Evolutionary conservation across 768 basidiomycete genomes (phyloP), one percentile per base, ranked within the genome.

Genomic region (Tephrocybe sp.): DNA sequence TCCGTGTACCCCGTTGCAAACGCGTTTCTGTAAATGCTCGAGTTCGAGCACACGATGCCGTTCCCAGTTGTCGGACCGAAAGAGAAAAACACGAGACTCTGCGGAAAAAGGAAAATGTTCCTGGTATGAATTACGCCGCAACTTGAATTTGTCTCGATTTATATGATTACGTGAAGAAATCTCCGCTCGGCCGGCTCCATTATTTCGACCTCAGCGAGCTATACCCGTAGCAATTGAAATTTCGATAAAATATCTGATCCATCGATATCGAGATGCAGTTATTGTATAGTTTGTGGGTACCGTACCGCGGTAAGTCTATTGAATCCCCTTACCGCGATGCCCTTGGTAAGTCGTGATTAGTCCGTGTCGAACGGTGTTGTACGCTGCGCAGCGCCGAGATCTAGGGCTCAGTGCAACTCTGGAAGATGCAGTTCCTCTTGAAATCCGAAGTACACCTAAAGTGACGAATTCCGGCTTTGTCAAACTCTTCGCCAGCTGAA

Each of bases 61-160:
- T 15, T 31, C 15, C 22, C 34, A 45, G n/a, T n/a, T 16, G 29
- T 45, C 22, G 43, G 13, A 33, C 30, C 29, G 30, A 36, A 31
- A 11, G n/a, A 7, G 29, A n/a, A 27, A 21, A 23, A 38, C 36
- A 18, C 12, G 36, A 21, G 29, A 30, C 4, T 8, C 15, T 16
- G 37, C 27, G 27, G 18, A 30, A 48, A 29, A 16, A 27, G 13
- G n/a, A 16, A 41, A 24, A 45, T 22, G n/a, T n/a, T n/a, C n/a
- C n/a, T n/a, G n/a, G n/a, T n/a, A n/a, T n/a, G n/a, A n/a, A n/a
- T n/a, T n/a, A n/a, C n/a, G n/a, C n/a, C n/a, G n/a, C 27, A 29
- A 36, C 24, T 38, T n/a, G 18, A 23, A 48, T 51, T 54, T 55
- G 49, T 48, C 34, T 33, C 16, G 21, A 44, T 51, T 55, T 48